phyloP scores from a whole-genome alignment of 176 grass and related monocot genomes.

The Oryza longistaminata region DNA sequence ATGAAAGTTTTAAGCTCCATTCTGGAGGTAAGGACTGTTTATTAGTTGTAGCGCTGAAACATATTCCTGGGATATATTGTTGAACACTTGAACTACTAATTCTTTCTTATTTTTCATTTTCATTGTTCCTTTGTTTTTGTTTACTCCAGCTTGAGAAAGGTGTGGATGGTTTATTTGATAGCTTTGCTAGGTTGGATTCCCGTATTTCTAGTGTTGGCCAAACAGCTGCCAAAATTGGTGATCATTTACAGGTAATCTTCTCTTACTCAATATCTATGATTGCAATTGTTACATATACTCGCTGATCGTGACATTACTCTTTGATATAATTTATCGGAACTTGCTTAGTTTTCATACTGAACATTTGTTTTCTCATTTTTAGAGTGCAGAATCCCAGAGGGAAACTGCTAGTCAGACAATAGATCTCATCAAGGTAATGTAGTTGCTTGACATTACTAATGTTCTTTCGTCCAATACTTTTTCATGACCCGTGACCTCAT shows the following conservation, averaged over 20 bases:
- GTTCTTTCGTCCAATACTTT: constrained; percentile 9
- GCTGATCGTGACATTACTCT: constrained; percentile 24
- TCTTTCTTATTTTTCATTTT: constrained; percentile 1
- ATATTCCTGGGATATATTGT: constrained; percentile 6
- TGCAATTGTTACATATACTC: constrained; percentile 23
- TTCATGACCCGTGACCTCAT: not conserved
- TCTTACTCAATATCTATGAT: constrained; percentile 25
- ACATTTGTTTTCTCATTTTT: constrained; percentile 30
- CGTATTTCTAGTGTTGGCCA: constrained; percentile 99
- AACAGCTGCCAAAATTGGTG: constrained; percentile 98
- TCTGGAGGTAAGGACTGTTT: not conserved
- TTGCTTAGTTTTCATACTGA: constrained; percentile 15
- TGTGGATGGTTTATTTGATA: constrained; percentile 97
- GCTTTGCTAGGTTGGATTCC: constrained; percentile 91
- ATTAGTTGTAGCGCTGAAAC: not conserved
- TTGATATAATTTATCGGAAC: constrained; percentile 12
- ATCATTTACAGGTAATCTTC: constrained; percentile 92
- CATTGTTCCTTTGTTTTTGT: constrained; percentile 46
- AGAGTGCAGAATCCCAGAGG: constrained; percentile 99
- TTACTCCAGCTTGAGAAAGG: constrained; percentile 88
- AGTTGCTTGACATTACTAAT: constrained; percentile 34
- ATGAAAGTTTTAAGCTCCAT: not conserved
- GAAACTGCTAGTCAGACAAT: constrained; percentile 99
- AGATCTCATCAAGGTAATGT: constrained; percentile 87
- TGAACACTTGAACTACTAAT: not conserved